phyloP scores from a whole-genome alignment of 148 eudicot genomes.

The Rhododendron simsii region DNA sequence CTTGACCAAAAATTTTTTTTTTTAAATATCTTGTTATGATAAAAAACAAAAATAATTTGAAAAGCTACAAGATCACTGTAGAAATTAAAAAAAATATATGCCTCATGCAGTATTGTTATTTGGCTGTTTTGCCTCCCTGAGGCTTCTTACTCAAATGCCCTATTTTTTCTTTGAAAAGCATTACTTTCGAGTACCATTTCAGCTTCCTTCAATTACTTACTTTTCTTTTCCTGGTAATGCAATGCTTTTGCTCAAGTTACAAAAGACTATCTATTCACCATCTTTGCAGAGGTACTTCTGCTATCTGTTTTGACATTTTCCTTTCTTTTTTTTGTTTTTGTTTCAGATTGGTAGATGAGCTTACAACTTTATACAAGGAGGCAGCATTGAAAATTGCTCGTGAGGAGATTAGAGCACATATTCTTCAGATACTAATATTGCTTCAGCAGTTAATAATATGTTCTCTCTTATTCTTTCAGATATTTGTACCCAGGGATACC shows the following conservation, averaged over 20 bases:
- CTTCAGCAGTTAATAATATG: slow-evolving; percentile 62
- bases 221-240: neutral
- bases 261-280: neutral
- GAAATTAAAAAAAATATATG: neutral
- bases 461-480: neutral
- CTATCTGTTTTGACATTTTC: neutral
- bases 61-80: neutral
- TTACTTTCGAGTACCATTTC: neutral
- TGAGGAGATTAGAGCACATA: slow-evolving; percentile 64
- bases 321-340: neutral
- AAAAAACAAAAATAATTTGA: neutral
- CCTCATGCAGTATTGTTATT: neutral
- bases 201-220: neutral
- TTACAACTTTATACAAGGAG: slow-evolving; percentile 64
- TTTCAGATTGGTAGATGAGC: slow-evolving; percentile 80
- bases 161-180: neutral
- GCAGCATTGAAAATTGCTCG: slow-evolving; percentile 60
- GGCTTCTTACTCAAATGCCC: neutral
- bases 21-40: neutral
- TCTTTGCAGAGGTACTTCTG: neutral
- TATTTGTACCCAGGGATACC: neutral
- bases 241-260: neutral
- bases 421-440: slow-evolving; percentile 47
- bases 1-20: neutral
- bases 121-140: neutral